Base-by-base conservation (phyloP, 78 protist species). In the Dictyostelium brefeldianum region DNA sequence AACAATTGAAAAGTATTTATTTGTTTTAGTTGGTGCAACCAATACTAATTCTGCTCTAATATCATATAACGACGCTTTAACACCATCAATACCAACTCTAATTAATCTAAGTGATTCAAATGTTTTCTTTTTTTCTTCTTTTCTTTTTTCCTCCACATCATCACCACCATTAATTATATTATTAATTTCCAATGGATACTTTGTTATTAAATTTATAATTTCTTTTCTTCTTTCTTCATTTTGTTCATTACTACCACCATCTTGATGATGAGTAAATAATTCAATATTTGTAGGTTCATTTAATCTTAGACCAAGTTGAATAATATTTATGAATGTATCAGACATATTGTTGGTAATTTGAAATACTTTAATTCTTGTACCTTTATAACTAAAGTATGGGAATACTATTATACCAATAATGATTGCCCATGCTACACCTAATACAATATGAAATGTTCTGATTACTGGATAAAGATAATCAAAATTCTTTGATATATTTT, bases 361-460 rank as follows among this genome's bases (percentile, higher is more conserved):
- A n/a, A 75, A 46, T 0, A 62, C 43, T 48, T 85, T 73, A 7
- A 75, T 27, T 22, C 83, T 41, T 27, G 92, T 54, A 4, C n/a
- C 27, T 47, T 85, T 73, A 56, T 41, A 85, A 2, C 83, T 59
- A 10, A 75, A 75, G 20, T 29, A 85, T 11, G 92, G 92, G 75
- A 85, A 85, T n/a, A 85, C 0, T 5, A 56, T 1, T 2, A 73
- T 12, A 43, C 59, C 78, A 11, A 85, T 50, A 27, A 85, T 59
- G 2, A 85, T 20, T 0, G 75, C 83, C 92, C 92, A 85, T 4
- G 75, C 15, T 5, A 85, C 48, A 46, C 92, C 92, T 11, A 85
- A 27, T 27, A 54, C 15, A 10, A 85, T 53, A 41, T 85, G 80
- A 57, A 85, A 85, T 0, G 59, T 59, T 74, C 92, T 57, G 3